A percentile compares a stretch with the other conserved stretches of the same genome.
Conservation (phyloP, 2,329 filamentous ascomycete species). For the Bimuria novae-zelandiae region DNA sequence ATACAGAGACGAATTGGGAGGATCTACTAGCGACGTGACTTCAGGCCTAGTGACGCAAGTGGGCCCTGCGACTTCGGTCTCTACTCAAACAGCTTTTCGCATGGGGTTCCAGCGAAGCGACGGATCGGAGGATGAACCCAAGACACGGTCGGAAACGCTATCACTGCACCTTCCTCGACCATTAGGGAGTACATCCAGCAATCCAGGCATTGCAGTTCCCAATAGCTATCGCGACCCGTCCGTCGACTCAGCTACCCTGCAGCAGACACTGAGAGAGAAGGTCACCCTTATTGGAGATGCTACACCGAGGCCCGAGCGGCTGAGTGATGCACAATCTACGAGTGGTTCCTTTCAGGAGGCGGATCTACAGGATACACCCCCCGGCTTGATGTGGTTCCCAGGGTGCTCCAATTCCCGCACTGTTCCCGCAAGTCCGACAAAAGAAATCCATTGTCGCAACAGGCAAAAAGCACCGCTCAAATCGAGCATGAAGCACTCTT, state of each 20-base stretch:
- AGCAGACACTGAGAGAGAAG: constrained; percentile 16
- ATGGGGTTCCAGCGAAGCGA: neutral
- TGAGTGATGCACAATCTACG: constrained; percentile 9
- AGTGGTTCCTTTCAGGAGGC: constrained; percentile 6
- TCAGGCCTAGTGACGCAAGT: neutral
- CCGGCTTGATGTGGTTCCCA: constrained; percentile 16
- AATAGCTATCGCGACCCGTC: constrained; percentile 15
- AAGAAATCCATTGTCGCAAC: constrained; percentile 3
- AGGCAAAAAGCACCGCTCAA: constrained; percentile 22
- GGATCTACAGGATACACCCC: constrained; percentile 8
- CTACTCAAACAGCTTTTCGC: neutral
- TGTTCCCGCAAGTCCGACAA: constrained; percentile 5
- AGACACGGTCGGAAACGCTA: neutral
- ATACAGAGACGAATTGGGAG: neutral
- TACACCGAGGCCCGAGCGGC: constrained; percentile 9
- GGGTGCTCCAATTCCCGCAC: constrained; percentile 9
- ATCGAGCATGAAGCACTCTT: constrained; percentile 32
- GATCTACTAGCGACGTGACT: constrained; percentile 3
- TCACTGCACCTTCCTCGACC: neutral
- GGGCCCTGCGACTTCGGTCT: neutral
- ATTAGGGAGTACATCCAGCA: constrained; percentile 18
- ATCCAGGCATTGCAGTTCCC: constrained; percentile 8
- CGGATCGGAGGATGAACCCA: neutral
- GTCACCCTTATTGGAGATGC: constrained; percentile 10
- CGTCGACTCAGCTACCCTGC: constrained; percentile 13